Evolutionary conservation across 2,329 filamentous ascomycete genomes (phyloP), one percentile per base, ranked within the genome.

Genomic region (Tolypocladium inflatum): DNA sequence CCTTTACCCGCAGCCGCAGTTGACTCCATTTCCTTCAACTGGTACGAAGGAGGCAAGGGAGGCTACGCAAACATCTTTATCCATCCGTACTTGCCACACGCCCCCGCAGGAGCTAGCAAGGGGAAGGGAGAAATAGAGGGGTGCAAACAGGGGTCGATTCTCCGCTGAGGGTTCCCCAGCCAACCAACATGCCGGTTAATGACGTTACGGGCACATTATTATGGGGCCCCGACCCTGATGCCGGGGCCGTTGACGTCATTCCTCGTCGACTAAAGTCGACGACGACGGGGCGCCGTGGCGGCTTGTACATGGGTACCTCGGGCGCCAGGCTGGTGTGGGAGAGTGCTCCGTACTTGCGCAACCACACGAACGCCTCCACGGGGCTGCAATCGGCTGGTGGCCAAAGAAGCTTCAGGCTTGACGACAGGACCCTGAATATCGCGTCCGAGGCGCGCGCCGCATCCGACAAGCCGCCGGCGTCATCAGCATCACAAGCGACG

Each of bases 201-300:
- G 66, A 67, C 66, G 66, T 63, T 62, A 58, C 55, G 55, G 41
- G 37, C 45, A 23, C 48, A 17, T 2, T 33, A 23, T 19, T 26
- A 51, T 23, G 58, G 58, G 21, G 21, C 6, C 57, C 56, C 13
- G 42, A 61, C 64, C 62, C 62, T 63, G 62, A 59, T 61, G 57
- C 56, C 56, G 52, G 60, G 57, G 64, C 67, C 65, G 61, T 62
- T 65, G 66, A 70, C 67, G 67, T 70, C 67, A 70, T n/a, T 41
- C 43, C 19, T 37, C 35, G 45, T n/a, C 54, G 59, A 55, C 59
- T 45, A 60, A 60, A 53, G 55, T 63, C 57, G 54, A 61, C 59
- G 58, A 51, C 59, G 43, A 51, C 33, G 33, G 30, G 30, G 54
- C 11, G 42, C n/a, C n/a, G n/a, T 11, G 42, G 41, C 11, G 6